phyloP scores from a whole-genome alignment of 225 moss, liverwort and hornwort species.

The Physcomitrellopsis africana region DNA sequence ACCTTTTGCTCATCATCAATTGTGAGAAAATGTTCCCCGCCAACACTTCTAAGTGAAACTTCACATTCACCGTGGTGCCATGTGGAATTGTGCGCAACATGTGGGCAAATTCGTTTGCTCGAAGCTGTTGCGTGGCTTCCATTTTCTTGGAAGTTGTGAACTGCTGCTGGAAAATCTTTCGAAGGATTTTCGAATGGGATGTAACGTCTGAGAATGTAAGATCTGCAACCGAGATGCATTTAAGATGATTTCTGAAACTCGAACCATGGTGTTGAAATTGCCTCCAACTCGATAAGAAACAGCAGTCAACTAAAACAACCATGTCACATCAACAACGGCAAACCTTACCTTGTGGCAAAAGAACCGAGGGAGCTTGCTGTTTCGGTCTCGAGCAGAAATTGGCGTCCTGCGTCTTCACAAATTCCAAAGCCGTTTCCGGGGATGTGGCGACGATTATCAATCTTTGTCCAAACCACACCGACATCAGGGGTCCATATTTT shows the following conservation, averaged over 20 bases:
- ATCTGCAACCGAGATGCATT: conserved; percentile 18
- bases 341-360: conserved; percentile 38
- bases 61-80: conserved; percentile 32
- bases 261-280: not conserved
- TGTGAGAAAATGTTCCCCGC: conserved; percentile 44
- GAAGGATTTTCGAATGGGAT: conserved; percentile 37
- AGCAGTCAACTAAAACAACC: not conserved
- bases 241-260: no score
- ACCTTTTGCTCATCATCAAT: conserved; percentile 37
- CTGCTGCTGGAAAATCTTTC: conserved; percentile 43
- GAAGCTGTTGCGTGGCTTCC: conserved; percentile 37
- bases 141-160: conserved; percentile 43
- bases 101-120: conserved; percentile 28
- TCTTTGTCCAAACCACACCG: conserved; percentile 44
- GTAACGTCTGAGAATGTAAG: conserved; percentile 48
- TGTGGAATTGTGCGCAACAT: conserved; percentile 43
- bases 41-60: conserved; percentile 40
- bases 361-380: conserved; percentile 22
- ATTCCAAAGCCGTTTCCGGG: conserved; percentile 45
- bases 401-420: conserved; percentile 43
- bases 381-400: conserved; percentile 42
- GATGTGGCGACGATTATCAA: conserved; percentile 44
- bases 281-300: not conserved
- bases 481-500: conserved; percentile 39
- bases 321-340: no score